A percentile compares a stretch with the other conserved stretches of the same genome.
Evolutionary conservation across 2,329 filamentous ascomycete species (phyloP).

Genomic region (Bipolaris victoriae): DNA sequence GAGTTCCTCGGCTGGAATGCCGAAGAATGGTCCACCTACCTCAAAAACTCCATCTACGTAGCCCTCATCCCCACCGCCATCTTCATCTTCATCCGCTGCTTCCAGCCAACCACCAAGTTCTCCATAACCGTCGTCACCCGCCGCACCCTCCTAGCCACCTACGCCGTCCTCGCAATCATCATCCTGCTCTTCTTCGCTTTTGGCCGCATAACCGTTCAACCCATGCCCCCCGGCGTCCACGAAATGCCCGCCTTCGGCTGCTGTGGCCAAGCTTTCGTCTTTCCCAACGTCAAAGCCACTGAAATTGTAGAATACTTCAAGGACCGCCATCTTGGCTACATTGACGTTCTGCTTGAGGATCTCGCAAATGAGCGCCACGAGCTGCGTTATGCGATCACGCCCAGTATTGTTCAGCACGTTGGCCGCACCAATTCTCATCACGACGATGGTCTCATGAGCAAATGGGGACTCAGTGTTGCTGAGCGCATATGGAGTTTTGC

Average conservation of each 20-base stretch:
- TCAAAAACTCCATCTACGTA: slow-evolving; percentile 42
- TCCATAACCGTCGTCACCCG: slow-evolving; percentile 27
- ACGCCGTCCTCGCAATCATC: slow-evolving; percentile 16
- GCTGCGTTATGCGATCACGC: slow-evolving; percentile 52
- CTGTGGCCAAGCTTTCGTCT: slow-evolving; percentile 55
- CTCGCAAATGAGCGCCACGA: slow-evolving; percentile 50
- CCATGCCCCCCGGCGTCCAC: slow-evolving; percentile 46
- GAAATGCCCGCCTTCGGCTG: slow-evolving; percentile 53
- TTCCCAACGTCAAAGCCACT: slow-evolving; percentile 44
- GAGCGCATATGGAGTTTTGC: slow-evolving; percentile 51
- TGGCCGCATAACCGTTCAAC: slow-evolving; percentile 49
- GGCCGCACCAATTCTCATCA: slow-evolving; percentile 51
- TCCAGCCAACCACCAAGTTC: slow-evolving; percentile 27
- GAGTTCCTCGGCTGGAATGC: slow-evolving; percentile 55
- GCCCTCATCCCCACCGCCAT: slow-evolving; percentile 25
- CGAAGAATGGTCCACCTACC: slow-evolving; percentile 50
- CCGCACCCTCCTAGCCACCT: slow-evolving; percentile 29
- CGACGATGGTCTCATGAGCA: slow-evolving; percentile 32
- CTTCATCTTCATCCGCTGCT: slow-evolving; percentile 37
- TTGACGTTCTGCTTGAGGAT: slow-evolving; percentile 52
- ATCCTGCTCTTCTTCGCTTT: slow-evolving; percentile 50
- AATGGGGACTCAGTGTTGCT: slow-evolving; percentile 38
- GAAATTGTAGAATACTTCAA: slow-evolving; percentile 42
- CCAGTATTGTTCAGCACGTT: slow-evolving; percentile 54
- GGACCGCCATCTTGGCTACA: slow-evolving; percentile 43